Base-by-base conservation (phyloP, 495 filamentous ascomycete genomes). In the Podospora didyma region DNA sequence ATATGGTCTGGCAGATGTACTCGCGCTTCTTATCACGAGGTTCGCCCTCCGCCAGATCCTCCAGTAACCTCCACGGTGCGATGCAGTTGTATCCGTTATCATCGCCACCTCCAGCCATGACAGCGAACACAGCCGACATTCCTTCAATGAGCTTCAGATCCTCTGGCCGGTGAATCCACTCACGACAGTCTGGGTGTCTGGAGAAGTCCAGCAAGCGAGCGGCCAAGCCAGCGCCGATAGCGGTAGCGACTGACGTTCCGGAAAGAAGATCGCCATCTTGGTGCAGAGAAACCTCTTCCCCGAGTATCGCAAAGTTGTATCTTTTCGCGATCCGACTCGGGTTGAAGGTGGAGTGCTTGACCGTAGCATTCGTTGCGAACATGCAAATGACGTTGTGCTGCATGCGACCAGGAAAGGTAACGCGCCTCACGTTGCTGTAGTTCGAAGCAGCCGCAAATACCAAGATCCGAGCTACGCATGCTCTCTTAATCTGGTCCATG, bases 131-230 rank as follows among this genome's bases (percentile, higher is more conserved):
- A 12, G 57, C 50, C 21, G 35, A n/a, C 51, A 59, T 55, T 5
- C 45, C 52, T 21, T 58, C 58, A 22, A 60, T 22, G 9, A 35
- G 35, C 9, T 54, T 49, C 2, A 64, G 49, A 9, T 45, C 39
- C 1, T 56, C 57, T 21, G 22, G 49, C 2, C 35, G 16, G 10
- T 39, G 50, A 14, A 49, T 61, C 26, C 41, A 21, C 7, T 31
- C 49, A 0, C 58, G 58, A 37, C 31, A 52, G 37, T 61, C 61
- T 6, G 1, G 42, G 17, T 64, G 61, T 21, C 56, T 31, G 11
- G 61, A 53, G 37, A 64, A 64, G 22, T 61, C 61, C 22, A 64
- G 41, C 14, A 64, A 26, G 16, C 58, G 45, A 7, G 48, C 61
- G 24, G 58, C 61, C n/a, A 64, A 26, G 16, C 48, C 61, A 1